Base-by-base conservation (phyloP, 805 yeast genomes). In the Starmerella vitae region DNA sequence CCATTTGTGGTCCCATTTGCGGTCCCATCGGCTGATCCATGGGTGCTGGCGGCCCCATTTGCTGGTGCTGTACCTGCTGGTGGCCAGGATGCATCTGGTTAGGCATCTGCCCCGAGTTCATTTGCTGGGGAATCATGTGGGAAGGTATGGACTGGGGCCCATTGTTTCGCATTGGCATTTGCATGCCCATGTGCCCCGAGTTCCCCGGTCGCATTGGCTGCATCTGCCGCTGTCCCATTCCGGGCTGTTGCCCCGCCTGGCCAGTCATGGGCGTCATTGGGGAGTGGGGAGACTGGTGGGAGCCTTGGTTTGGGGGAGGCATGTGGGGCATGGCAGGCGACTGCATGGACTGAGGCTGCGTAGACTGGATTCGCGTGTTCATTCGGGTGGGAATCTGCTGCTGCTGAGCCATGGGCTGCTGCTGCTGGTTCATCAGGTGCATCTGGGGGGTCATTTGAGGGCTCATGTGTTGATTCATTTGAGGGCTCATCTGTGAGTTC, bases 311-410 rank as follows among this genome's bases (percentile, higher is more conserved):
- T 24, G 27, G 27, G 27, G 13, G 13, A 24, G 13, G 27, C 12
- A 9, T 9, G 12, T 13, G 9, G 27, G 12, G 27, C 27, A 9
- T 24, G 30, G n/a, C 17, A 27, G 10, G 30, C 30, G 10, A 17
- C 17, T 27, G 30, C 14, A 27, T 8, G 10, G 10, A 13, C 26
- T 22, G 26, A 7, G 7, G 26, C 10, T 7, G 12, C 10, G 26
- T 7, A 7, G 26, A 8, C 26, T 22, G 26, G 26, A 22, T 17
- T 6, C 30, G 30, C 8, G 14, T 27, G 33, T 30, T 30, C 33
- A 30, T 30, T 9, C 22, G 29, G 25, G 14, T 21, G 28, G 17
- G 37, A 34, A 29, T 33, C 34, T 22, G 42, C 41, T 31, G 21
- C n/a, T 12, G 34, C 26, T 21, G 27, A 14, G 19, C 8, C 41